Evolutionary conservation across 2,329 filamentous ascomycete genomes (phyloP), one percentile per base, ranked within the genome.

Genomic region (Fusarium sp.): DNA sequence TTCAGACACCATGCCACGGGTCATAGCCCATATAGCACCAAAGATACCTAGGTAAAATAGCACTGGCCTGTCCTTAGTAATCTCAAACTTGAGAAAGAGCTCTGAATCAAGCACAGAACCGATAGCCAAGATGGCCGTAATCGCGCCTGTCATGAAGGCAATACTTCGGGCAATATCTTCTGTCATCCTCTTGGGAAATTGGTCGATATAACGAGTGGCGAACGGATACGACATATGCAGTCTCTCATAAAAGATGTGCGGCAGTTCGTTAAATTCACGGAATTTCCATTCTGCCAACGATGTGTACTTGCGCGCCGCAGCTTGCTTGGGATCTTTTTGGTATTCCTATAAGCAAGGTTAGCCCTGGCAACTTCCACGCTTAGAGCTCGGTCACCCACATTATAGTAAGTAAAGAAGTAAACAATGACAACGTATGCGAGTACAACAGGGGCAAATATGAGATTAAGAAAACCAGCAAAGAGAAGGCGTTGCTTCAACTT

Each of bases 221-320:
- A 94, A 98, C 0, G 95, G 94, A 75, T 96, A 94, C 1, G 96
- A 97, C 92, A 98, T 97, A 69, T 97, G 94, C 42, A 95, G 84
- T 21, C 96, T 90, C 69, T 95, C 92, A 63, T 94, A 88, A 74
- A 98, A 99, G 3, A 98, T 85, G 79, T 99, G 96, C 58, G 92
- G 91, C 2, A 99, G 85, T 79, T 99, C 96, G 75, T 99, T 99
- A 85, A 98, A 99, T 78, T 98, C 95, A 47, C 96, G 91, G 68
- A 99, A 98, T 75, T 98, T 98, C 96, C 96, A 99, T 77, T 97
- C 92, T 0, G 96, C 96, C 51, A 97, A 87, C 2, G 94, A 93
- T 0, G 95, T 98, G 77, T 98, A 99, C 70, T 94, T 91, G 40
- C 96, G 90, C 17, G 80, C 78, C 10, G 94, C 91, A n/a, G 93